Conservation (phyloP, 2,329 filamentous ascomycete species). For the Aaosphaeria pasadenensis region DNA sequence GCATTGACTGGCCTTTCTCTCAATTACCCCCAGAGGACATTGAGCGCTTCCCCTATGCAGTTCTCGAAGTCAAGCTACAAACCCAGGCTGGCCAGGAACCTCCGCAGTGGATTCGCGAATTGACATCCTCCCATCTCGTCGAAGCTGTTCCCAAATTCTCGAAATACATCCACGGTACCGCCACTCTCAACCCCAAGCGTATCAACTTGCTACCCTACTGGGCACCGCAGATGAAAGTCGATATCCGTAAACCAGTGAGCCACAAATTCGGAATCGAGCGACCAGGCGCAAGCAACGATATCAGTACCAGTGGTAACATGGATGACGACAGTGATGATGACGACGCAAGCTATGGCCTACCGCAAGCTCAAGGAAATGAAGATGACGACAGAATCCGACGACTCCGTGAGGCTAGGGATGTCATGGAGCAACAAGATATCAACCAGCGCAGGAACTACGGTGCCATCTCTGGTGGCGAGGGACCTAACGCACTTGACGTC, state of each 20-base stretch:
- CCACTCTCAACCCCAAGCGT: conserved; percentile 77
- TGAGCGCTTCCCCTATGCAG: conserved; percentile 90
- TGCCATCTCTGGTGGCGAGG: conserved; percentile 35
- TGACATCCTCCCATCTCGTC: conserved; percentile 89
- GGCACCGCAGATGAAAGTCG: conserved; percentile 97
- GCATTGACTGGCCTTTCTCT: conserved; percentile 90
- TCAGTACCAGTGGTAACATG: conserved; percentile 73
- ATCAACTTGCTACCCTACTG: conserved; percentile 94
- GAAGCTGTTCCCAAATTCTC: conserved; percentile 99
- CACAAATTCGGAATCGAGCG: conserved; percentile 90
- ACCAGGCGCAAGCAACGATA: conserved; percentile 69
- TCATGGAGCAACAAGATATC: conserved; percentile 50
- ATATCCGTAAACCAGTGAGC: conserved; percentile 88
- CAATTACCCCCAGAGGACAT: conserved; percentile 83
- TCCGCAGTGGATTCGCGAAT: conserved; percentile 91
- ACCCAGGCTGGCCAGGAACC: conserved; percentile 94
- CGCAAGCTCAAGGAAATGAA: conserved; percentile 27
- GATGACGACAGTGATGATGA: conserved; percentile 70
- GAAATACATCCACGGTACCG: conserved; percentile 96
- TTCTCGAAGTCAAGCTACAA: conserved; percentile 96
- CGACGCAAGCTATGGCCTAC: conserved; percentile 26
- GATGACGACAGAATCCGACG: conserved; percentile 46
- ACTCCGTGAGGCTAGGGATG: conserved; percentile 50
- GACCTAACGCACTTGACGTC: conserved; percentile 60
- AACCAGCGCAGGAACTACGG: conserved; percentile 49